These are phyloP conservation scores for Lactarius quietus DNA, from an alignment of 768 basidiomycete genomes.

Conservation along the genomic window DNA sequence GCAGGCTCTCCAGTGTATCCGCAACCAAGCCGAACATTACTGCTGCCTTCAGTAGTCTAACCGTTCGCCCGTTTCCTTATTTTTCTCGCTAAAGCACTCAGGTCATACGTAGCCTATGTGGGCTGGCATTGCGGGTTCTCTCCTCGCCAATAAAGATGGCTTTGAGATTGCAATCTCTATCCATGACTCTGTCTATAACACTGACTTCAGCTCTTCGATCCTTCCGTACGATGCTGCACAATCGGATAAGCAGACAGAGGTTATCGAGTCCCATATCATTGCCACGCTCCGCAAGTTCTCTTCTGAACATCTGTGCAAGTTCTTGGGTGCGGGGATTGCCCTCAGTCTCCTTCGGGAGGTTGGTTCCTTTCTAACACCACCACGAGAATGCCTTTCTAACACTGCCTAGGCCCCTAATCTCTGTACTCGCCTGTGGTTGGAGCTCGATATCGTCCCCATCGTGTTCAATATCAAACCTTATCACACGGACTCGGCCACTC, in stretches of 20 bases:
- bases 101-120: constrained; percentile 70
- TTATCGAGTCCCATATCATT: constrained; percentile 62
- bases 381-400: constrained; percentile 21
- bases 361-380: constrained; percentile 18
- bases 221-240: constrained; percentile 51
- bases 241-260: constrained; percentile 51
- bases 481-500: constrained; percentile 75
- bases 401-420: constrained; percentile 62
- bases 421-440: constrained; percentile 83
- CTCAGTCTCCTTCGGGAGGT: constrained; percentile 68
- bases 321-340: constrained; percentile 80
- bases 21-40: constrained; percentile 52
- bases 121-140: constrained; percentile 70
- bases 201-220: constrained; percentile 63
- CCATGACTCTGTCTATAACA: constrained; percentile 82
- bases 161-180: constrained; percentile 75
- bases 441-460: constrained; percentile 78
- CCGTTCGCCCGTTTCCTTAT: constrained; percentile 43
- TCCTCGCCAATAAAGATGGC: constrained; percentile 54
- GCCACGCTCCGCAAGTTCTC: constrained; percentile 69
- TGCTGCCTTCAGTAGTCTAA: constrained; percentile 60
- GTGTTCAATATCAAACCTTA: constrained; percentile 83
- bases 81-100: constrained; percentile 28
- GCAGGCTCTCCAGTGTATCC: constrained; percentile 62
- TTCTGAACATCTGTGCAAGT: constrained; percentile 77